These are phyloP conservation scores for Cutaneotrichosporon sp. DNA, from an alignment of 1,284 basidiomycete species.

Conservation along the genomic window DNA sequence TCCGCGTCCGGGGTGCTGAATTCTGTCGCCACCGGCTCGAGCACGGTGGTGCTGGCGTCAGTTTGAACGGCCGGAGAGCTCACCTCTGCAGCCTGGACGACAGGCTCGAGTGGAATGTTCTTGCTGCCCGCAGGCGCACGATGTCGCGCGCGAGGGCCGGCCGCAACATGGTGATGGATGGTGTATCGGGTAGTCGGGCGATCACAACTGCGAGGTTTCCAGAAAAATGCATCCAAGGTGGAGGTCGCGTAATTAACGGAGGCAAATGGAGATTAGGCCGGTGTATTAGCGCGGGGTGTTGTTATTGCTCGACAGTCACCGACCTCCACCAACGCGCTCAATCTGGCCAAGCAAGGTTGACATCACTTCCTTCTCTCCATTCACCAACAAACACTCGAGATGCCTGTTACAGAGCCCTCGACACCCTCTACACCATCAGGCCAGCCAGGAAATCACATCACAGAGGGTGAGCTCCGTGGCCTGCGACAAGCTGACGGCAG, in stretches of 20 bases:
- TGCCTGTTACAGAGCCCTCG: neutral
- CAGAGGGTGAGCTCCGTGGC: slow-evolving; percentile 35
- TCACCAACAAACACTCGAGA: neutral
- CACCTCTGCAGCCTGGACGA: neutral
- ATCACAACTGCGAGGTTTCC: neutral
- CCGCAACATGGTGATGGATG: slow-evolving; percentile 23
- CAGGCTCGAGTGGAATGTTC: neutral
- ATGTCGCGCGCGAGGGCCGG: slow-evolving; percentile 24
- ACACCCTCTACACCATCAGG: neutral
- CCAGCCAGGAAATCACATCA: slow-evolving; percentile 33
- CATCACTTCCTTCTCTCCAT: neutral
- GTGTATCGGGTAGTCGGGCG: neutral
- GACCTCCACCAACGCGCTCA: slow-evolving; percentile 1
- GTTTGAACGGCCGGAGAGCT: neutral
- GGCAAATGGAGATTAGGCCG: neutral
- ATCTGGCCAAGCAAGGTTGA: neutral
- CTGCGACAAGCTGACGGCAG: slow-evolving; percentile 49
- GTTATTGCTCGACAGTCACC: too few relatives aligned
- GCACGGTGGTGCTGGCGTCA: neutral
- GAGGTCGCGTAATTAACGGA: slow-evolving; percentile 16
- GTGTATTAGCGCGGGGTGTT: neutral
- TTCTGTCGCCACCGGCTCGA: neutral
- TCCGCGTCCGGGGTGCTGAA: neutral
- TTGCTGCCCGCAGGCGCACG: neutral
- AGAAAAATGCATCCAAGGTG: slow-evolving; percentile 16